Conservation (phyloP, 371 early-diverging fungal species). For the Mortierella sp. region DNA sequence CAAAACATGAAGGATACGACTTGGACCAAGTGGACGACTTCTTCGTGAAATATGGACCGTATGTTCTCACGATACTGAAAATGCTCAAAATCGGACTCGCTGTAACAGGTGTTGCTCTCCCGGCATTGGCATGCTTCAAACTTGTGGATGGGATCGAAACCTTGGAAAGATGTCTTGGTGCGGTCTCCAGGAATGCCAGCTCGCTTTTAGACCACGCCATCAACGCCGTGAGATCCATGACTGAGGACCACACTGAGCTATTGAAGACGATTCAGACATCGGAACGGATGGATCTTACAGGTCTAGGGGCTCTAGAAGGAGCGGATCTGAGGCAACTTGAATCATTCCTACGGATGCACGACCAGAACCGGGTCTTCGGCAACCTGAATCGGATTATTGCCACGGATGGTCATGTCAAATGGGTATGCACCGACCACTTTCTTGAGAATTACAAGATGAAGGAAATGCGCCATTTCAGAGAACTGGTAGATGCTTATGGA, state of each 20-base stretch:
- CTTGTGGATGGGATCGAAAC: slow-evolving; percentile 3
- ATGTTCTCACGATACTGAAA: slow-evolving; percentile 14
- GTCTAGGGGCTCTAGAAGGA: slow-evolving; percentile 20
- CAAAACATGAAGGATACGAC: slow-evolving; percentile 29
- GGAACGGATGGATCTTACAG: not conserved
- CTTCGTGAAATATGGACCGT: slow-evolving; percentile 11
- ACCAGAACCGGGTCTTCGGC: slow-evolving; percentile 8
- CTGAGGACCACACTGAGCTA: not conserved
- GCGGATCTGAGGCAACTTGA: slow-evolving; percentile 12
- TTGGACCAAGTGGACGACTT: slow-evolving; percentile 11
- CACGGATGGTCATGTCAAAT: slow-evolving; percentile 16
- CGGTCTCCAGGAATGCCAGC: slow-evolving; percentile 1
- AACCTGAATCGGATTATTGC: slow-evolving; percentile 15
- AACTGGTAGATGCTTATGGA: slow-evolving; percentile 2
- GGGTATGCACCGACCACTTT: slow-evolving; percentile 20
- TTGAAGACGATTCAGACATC: too few species aligned
- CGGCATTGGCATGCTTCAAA: slow-evolving; percentile 8
- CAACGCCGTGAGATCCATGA: slow-evolving; percentile 3
- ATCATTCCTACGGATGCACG: slow-evolving; percentile 4
- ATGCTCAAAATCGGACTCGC: slow-evolving; percentile 11
- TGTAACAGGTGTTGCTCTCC: slow-evolving; percentile 7
- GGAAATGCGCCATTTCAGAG: not conserved
- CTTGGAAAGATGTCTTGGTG: not conserved
- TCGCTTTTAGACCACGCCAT: slow-evolving; percentile 16
- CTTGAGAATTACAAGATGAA: slow-evolving; percentile 6